These are phyloP conservation scores for Suaeda aralocaspica DNA, from an alignment of 148 eudicot genomes.

Conservation along the genomic window DNA sequence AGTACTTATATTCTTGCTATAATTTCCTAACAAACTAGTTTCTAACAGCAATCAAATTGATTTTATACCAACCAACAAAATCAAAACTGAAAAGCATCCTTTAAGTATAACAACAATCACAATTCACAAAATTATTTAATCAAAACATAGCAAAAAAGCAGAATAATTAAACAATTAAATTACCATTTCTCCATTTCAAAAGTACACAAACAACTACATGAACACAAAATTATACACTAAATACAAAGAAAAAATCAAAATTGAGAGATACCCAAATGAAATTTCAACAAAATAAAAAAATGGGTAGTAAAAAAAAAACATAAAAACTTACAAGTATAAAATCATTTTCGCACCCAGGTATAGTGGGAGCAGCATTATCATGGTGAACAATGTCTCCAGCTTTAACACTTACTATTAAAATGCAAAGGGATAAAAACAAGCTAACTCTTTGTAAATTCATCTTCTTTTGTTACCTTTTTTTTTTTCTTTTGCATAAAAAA, in stretches of 20 bases:
- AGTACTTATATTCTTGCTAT: too few species aligned
- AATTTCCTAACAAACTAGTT: too few species aligned
- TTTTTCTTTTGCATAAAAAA: slow-evolving; percentile 17
- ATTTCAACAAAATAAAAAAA: slow-evolving; percentile 21
- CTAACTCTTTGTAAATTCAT: slow-evolving; percentile 40
- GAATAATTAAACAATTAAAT: too few species aligned
- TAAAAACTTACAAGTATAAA: slow-evolving; percentile 55
- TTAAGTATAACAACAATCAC: too few species aligned
- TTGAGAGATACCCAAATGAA: slow-evolving; percentile 29
- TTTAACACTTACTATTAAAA: slow-evolving; percentile 32
- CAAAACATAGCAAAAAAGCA: too few species aligned
- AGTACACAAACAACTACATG: too few species aligned
- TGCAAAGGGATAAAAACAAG: slow-evolving; percentile 27
- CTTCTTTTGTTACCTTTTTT: neutral
- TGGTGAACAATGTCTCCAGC: slow-evolving; percentile 80
- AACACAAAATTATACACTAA: too few species aligned
- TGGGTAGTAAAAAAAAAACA: slow-evolving; percentile 21
- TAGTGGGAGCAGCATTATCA: slow-evolving; percentile 66
- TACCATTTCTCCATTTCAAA: too few species aligned
- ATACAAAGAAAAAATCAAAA: slow-evolving; percentile 2
- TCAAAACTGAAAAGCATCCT: too few species aligned
- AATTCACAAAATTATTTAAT: too few species aligned
- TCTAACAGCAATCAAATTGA: too few species aligned
- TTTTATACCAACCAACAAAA: too few species aligned
- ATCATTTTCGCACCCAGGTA: slow-evolving; percentile 85